These are phyloP conservation scores for Eutrema yunnanense DNA, from an alignment of 345 rosid genomes.

Conservation along the genomic window DNA sequence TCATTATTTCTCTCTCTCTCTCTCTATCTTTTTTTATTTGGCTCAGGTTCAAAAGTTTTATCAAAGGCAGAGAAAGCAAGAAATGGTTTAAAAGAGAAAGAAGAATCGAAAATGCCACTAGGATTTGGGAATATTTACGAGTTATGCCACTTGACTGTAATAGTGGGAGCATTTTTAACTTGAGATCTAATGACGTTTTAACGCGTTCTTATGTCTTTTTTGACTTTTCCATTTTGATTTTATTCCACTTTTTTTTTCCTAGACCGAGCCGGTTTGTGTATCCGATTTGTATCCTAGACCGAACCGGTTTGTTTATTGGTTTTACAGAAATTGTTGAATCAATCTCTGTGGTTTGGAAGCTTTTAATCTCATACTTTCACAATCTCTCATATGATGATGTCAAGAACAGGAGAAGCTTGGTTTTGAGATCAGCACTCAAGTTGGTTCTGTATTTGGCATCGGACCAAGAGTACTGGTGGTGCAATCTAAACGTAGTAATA, in stretches of 20 bases:
- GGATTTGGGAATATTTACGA: constrained; percentile 5
- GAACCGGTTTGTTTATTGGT: neutral
- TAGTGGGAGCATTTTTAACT: too few relatives aligned
- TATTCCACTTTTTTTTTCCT: too few relatives aligned
- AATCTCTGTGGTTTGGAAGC: too few relatives aligned
- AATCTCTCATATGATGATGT: too few relatives aligned
- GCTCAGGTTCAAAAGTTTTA: neutral
- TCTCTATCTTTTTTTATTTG: neutral
- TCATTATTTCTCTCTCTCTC: constrained; percentile 6
- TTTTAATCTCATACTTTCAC: too few relatives aligned
- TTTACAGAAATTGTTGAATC: too few relatives aligned
- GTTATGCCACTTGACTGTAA: constrained; percentile 27
- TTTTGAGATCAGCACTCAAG: too few relatives aligned
- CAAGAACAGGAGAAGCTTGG: too few relatives aligned
- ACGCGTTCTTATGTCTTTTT: too few relatives aligned
- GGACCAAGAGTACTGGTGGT: constrained; percentile 11
- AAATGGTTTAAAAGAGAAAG: constrained; percentile 26
- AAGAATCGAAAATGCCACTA: constrained; percentile 21
- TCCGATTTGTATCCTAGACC: neutral
- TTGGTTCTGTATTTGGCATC: neutral
- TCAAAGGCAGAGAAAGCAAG: constrained; percentile 7
- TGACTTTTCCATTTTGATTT: too few relatives aligned
- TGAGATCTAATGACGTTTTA: too few relatives aligned
- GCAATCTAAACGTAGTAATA: constrained; percentile 6
- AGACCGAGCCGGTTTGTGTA: too few relatives aligned